phyloP scores from a whole-genome alignment of 2,329 filamentous ascomycete species.

The Magnaporthales sp. region DNA sequence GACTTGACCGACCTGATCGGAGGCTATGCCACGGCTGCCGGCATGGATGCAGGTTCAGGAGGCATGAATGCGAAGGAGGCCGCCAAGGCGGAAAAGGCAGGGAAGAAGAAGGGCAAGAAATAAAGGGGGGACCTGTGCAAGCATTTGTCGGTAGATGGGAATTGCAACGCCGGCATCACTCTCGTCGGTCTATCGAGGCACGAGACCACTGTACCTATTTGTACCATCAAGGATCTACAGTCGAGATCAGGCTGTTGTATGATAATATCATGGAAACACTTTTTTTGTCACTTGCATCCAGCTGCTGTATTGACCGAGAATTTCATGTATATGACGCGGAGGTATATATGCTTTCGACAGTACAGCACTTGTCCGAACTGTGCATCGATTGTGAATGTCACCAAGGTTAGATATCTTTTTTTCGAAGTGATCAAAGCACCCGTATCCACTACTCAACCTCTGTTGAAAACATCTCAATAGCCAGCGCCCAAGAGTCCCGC shows the following conservation, averaged over 20 bases:
- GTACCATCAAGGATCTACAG: background rate
- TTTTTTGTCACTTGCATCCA: background rate
- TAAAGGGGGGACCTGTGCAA: constrained; percentile 14
- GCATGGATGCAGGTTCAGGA: constrained; percentile 24
- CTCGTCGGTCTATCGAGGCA: background rate
- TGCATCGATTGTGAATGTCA: background rate
- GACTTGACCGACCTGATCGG: constrained; percentile 42
- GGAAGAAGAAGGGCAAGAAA: constrained; percentile 34
- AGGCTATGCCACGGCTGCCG: constrained; percentile 34
- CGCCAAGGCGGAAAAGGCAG: constrained; percentile 21
- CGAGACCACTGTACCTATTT: background rate
- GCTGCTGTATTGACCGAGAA: background rate
- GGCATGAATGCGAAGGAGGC: constrained; percentile 31
- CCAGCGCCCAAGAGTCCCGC: background rate
- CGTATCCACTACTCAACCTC: background rate
- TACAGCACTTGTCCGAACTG: background rate
- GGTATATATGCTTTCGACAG: background rate
- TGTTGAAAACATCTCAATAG: background rate
- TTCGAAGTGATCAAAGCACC: background rate
- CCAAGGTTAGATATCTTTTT: background rate
- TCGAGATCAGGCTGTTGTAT: background rate
- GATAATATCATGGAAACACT: background rate
- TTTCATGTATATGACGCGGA: background rate
- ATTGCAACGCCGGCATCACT: background rate
- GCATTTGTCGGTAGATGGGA: background rate